Conservation (phyloP, 768 basidiomycete species). For the Psilocybe cyanescens region DNA sequence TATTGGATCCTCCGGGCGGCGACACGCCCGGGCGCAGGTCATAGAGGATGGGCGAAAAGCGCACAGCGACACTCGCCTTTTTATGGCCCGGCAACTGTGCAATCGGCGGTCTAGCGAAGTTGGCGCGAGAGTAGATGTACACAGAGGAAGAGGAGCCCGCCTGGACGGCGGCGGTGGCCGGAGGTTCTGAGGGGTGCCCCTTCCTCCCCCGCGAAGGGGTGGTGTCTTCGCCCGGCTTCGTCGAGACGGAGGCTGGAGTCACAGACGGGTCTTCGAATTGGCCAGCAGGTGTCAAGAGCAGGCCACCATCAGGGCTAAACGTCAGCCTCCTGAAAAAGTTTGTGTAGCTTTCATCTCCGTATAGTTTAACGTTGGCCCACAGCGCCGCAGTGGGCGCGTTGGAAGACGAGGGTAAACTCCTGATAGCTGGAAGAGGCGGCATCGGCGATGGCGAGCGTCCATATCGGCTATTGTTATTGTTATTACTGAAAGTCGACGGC, state of each 20-base stretch:
- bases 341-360: slow-evolving; percentile 93
- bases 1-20: slow-evolving; percentile 36
- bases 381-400: slow-evolving; percentile 27
- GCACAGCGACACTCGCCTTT: slow-evolving; percentile 92
- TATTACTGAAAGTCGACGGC: slow-evolving; percentile 52
- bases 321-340: slow-evolving; percentile 95
- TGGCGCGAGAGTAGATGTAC: slow-evolving; percentile 95
- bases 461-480: slow-evolving; percentile 50
- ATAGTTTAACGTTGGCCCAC: slow-evolving; percentile 79
- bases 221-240: slow-evolving; percentile 33
- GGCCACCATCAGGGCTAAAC: slow-evolving; percentile 93
- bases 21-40: slow-evolving; percentile 74
- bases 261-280: slow-evolving; percentile 94
- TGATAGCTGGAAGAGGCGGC: slow-evolving; percentile 93
- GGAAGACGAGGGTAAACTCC: slow-evolving; percentile 60
- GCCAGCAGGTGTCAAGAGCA: slow-evolving; percentile 94
- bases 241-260: slow-evolving; percentile 25
- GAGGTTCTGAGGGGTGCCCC: slow-evolving; percentile 43
- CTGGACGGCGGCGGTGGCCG: slow-evolving; percentile 30
- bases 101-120: slow-evolving; percentile 90
- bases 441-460: slow-evolving; percentile 88
- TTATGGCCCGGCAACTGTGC: slow-evolving; percentile 96
- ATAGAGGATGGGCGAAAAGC: slow-evolving; percentile 92
- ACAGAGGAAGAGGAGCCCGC: slow-evolving; percentile 66
- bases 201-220: slow-evolving; percentile 64